A percentile compares a stretch with the other conserved stretches of the same genome.
phyloP scores from a whole-genome alignment of 1,284 basidiomycete genomes.

The Leccinum variabile region DNA sequence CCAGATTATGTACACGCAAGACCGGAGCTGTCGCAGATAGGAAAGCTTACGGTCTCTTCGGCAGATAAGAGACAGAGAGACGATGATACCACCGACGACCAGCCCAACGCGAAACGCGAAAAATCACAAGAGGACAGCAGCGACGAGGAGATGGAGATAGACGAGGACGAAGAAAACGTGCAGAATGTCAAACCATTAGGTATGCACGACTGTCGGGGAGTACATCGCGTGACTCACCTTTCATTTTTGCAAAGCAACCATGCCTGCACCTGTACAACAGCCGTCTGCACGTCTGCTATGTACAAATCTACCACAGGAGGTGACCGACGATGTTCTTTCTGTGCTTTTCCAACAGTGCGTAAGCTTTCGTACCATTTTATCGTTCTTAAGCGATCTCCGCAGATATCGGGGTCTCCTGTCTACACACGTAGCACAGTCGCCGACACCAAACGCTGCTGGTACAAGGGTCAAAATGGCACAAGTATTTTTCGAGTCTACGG shows the following conservation, averaged over 20 bases:
- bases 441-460: slow-evolving; percentile 61
- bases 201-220: slow-evolving; percentile 38
- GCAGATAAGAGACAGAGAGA: slow-evolving; percentile 68
- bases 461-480: slow-evolving; percentile 72
- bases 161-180: slow-evolving; percentile 67
- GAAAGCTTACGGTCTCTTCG: slow-evolving; percentile 34
- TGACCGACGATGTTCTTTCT: slow-evolving; percentile 75
- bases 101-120: slow-evolving; percentile 65
- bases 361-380: not conserved
- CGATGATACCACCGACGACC: slow-evolving; percentile 55
- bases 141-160: slow-evolving; percentile 82
- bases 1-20: slow-evolving; percentile 57
- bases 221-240: slow-evolving; percentile 28
- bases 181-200: slow-evolving; percentile 41
- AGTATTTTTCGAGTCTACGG: slow-evolving; percentile 69
- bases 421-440: slow-evolving; percentile 64
- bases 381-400: slow-evolving; percentile 13
- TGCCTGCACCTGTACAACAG: slow-evolving; percentile 55
- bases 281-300: slow-evolving; percentile 69
- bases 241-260: slow-evolving; percentile 39
- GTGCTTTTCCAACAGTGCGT: slow-evolving; percentile 88
- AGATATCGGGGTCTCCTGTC: slow-evolving; percentile 79
- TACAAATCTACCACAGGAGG: slow-evolving; percentile 79
- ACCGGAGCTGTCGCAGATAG: slow-evolving; percentile 41
- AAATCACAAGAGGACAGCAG: slow-evolving; percentile 64